These are phyloP conservation scores for Neoboletus subvelutipes DNA, from an alignment of 768 basidiomycete species.

Conservation along the genomic window DNA sequence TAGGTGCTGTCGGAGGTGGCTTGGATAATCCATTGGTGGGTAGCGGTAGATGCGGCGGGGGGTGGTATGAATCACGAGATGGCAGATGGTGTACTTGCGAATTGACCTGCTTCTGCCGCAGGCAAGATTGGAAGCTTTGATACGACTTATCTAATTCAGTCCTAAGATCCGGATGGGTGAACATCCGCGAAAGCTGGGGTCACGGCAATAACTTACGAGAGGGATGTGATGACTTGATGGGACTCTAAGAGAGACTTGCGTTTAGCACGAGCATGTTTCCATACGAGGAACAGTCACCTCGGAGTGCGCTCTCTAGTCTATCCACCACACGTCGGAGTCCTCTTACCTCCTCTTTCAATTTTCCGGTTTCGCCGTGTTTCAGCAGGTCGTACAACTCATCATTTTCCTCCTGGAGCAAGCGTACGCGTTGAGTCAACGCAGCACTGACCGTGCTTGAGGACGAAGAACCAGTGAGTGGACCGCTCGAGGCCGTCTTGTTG, in stretches of 20 bases:
- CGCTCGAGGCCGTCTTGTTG: conserved; percentile 38
- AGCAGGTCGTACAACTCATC: conserved; percentile 81
- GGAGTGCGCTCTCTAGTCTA: conserved; percentile 71
- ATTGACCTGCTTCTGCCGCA: conserved; percentile 40
- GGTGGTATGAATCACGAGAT: conserved; percentile 47
- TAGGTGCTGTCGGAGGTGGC: conserved; percentile 73
- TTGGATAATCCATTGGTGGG: conserved; percentile 42
- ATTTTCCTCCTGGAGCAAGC: conserved; percentile 80
- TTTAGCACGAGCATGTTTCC: conserved; percentile 7
- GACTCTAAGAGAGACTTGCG: conserved; percentile 53
- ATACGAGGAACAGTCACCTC: conserved; percentile 49
- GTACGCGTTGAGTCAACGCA: conserved; percentile 74
- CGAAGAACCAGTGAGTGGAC: conserved; percentile 34
- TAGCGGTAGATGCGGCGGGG: conserved; percentile 29
- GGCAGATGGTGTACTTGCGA: conserved; percentile 34
- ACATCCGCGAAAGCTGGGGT: conserved; percentile 7
- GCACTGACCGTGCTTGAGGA: conserved; percentile 57
- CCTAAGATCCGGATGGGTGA: conserved; percentile 38
- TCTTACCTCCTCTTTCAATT: conserved; percentile 77
- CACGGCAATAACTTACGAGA: conserved; percentile 58
- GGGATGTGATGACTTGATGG: conserved; percentile 62
- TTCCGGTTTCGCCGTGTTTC: conserved; percentile 73
- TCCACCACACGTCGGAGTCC: conserved; percentile 65
- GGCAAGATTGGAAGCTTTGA: conserved; percentile 51
- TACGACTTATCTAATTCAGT: conserved; percentile 77